A percentile compares a stretch with the other conserved stretches of the same genome.
Evolutionary conservation across 2,329 filamentous ascomycete genomes (phyloP).

Genomic region (Blastomyces silverae): DNA sequence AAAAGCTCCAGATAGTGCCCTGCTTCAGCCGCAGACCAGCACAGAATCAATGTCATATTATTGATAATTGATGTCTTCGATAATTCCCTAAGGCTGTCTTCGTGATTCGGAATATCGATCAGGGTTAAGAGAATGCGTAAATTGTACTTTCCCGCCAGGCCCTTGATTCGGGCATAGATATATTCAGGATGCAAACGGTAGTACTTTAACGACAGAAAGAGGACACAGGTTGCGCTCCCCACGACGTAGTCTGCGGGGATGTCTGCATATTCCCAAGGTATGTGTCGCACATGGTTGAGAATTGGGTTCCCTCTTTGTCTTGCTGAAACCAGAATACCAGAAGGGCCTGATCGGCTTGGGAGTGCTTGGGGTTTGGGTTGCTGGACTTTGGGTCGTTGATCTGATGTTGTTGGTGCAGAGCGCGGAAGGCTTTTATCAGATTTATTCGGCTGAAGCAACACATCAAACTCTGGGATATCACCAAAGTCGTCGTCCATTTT

Average conservation of each 20-base stretch:
- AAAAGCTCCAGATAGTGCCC: constrained; percentile 90
- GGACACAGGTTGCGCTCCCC: constrained; percentile 76
- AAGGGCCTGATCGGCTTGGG: constrained; percentile 58
- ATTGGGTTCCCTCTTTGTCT: constrained; percentile 95
- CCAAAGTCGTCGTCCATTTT: constrained; percentile 45
- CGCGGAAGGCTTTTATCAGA: constrained; percentile 20
- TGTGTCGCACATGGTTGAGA: constrained; percentile 68
- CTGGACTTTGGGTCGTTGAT: constrained; percentile 52
- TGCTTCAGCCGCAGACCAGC: constrained; percentile 90
- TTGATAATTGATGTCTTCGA: constrained; percentile 90
- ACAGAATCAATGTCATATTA: constrained; percentile 83
- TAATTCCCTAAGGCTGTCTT: constrained; percentile 80
- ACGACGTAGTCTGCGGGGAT: constrained; percentile 93
- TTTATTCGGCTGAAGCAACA: constrained; percentile 28
- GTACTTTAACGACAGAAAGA: constrained; percentile 94
- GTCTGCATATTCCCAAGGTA: constrained; percentile 95
- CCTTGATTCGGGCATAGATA: constrained; percentile 86
- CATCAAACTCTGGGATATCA: constrained; percentile 42
- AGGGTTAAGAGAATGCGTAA: constrained; percentile 80
- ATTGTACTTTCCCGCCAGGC: constrained; percentile 76
- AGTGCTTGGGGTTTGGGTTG: constrained; percentile 88
- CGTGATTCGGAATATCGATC: constrained; percentile 93
- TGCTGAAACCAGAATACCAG: constrained; percentile 80
- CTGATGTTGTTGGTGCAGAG: constrained; percentile 40
- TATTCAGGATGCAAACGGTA: constrained; percentile 97